A percentile compares a stretch with the other conserved stretches of the same genome.
These are phyloP conservation scores for Inonotus hispidus DNA, from an alignment of 1,284 basidiomycete genomes.

Conservation along the genomic window DNA sequence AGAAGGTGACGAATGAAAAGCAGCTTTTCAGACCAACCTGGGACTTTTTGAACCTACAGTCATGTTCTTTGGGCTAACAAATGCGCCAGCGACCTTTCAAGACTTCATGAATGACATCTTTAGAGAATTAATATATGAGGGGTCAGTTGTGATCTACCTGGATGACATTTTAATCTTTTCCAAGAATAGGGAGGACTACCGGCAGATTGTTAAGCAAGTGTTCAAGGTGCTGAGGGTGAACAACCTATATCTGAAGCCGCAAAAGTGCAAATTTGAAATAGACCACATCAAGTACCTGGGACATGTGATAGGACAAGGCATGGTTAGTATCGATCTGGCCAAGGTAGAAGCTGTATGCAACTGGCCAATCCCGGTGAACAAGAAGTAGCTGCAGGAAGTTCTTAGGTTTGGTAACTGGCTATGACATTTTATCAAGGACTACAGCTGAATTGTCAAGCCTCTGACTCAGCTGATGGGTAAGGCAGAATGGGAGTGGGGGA, in stretches of 20 bases:
- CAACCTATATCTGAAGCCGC: not conserved
- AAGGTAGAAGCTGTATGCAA: not conserved
- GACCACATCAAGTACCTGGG: not conserved
- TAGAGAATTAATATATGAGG: not conserved
- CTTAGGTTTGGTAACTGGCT: not conserved
- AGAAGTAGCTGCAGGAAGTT: not conserved
- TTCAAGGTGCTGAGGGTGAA: not conserved
- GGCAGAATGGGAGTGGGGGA: not conserved
- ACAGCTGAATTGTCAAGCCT: not conserved
- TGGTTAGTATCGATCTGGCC: not conserved
- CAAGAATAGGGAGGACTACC: not conserved
- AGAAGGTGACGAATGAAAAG: not conserved
- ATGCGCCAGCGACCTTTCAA: not conserved
- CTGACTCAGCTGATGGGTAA: not conserved
- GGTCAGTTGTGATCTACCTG: not conserved
- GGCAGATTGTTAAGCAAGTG: not conserved
- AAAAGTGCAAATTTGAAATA: not conserved
- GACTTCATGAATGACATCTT: not conserved
- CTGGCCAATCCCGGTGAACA: not conserved
- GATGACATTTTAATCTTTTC: not conserved
- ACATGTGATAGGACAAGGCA: not conserved
- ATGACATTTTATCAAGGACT: not conserved
- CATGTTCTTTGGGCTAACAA: not conserved
- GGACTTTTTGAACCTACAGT: not conserved
- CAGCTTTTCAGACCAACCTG: not conserved